phyloP scores from a whole-genome alignment of 805 yeast genomes.

The Kregervanrija delftensis region DNA sequence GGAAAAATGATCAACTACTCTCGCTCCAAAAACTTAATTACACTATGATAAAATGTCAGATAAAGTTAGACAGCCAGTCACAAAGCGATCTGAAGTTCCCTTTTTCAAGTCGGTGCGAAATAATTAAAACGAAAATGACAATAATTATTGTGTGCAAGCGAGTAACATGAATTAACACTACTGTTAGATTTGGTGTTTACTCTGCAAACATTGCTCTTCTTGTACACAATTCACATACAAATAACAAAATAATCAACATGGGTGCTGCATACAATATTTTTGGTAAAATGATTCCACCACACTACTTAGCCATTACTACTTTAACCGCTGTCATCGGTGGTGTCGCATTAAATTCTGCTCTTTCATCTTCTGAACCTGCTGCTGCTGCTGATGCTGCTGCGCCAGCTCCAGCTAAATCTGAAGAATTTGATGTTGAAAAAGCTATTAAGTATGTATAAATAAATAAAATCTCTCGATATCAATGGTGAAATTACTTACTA shows the following conservation, averaged over 20 bases:
- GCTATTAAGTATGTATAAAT: conserved; percentile 23
- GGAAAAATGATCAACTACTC: too few relatives aligned
- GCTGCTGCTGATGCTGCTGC: conserved; percentile 51
- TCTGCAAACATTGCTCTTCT: too few relatives aligned
- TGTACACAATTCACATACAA: too few relatives aligned
- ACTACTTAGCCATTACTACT: conserved; percentile 79
- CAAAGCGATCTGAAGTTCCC: too few relatives aligned
- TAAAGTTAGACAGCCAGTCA: too few relatives aligned
- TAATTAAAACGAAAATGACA: not conserved
- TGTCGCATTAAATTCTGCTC: conserved; percentile 21
- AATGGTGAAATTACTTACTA: not conserved
- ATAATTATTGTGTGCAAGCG: too few relatives aligned
- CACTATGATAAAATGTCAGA: too few relatives aligned
- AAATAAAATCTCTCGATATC: not conserved
- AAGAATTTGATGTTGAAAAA: conserved; percentile 28
- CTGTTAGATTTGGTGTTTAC: too few relatives aligned
- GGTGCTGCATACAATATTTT: conserved; percentile 78
- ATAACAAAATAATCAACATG: conserved; percentile 35
- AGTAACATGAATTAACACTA: too few relatives aligned
- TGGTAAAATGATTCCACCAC: conserved; percentile 79
- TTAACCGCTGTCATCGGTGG: conserved; percentile 58
- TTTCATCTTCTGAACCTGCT: conserved; percentile 40
- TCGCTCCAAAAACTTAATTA: too few relatives aligned
- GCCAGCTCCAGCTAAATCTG: conserved; percentile 7
- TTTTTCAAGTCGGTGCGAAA: not conserved